These are phyloP conservation scores for Zangia roseola DNA, from an alignment of 768 basidiomycete genomes.

Conservation along the genomic window DNA sequence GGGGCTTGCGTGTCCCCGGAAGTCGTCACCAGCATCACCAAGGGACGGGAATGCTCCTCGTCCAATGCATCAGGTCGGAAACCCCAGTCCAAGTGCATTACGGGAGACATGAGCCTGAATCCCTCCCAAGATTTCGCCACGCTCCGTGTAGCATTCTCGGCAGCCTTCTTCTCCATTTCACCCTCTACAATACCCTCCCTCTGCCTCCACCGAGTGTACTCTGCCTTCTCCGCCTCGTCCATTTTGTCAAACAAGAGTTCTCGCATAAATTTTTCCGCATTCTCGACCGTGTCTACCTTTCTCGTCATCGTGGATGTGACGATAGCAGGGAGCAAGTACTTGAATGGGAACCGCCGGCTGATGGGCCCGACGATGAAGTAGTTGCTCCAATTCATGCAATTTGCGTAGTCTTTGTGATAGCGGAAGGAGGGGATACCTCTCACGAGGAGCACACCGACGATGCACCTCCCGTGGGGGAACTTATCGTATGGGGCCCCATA, in stretches of 20 bases:
- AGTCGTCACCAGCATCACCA: slow-evolving; percentile 46
- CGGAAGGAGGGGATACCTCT: slow-evolving; percentile 47
- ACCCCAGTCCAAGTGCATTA: slow-evolving; percentile 54
- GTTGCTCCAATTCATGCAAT: slow-evolving; percentile 43
- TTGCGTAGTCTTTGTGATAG: slow-evolving; percentile 44
- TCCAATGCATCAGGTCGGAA: slow-evolving; percentile 43
- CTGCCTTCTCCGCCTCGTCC: slow-evolving; percentile 35
- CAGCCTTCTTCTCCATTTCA: slow-evolving; percentile 42
- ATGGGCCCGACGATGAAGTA: slow-evolving; percentile 50
- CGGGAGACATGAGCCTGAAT: slow-evolving; percentile 40
- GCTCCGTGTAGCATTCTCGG: slow-evolving; percentile 44
- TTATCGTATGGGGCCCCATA: slow-evolving; percentile 49
- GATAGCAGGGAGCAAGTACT: slow-evolving; percentile 31
- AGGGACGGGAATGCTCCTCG: slow-evolving; percentile 43
- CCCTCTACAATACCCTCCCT: slow-evolving; percentile 40
- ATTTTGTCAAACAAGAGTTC: slow-evolving; percentile 39
- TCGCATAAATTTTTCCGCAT: slow-evolving; percentile 43
- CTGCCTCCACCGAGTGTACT: slow-evolving; percentile 41
- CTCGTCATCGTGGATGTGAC: slow-evolving; percentile 30
- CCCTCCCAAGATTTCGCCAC: slow-evolving; percentile 52
- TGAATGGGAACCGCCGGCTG: slow-evolving; percentile 42
- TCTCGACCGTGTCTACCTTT: slow-evolving; percentile 38
- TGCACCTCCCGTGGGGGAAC: slow-evolving; percentile 49
- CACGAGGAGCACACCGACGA: slow-evolving; percentile 48
- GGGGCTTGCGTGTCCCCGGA: slow-evolving; percentile 43